These are phyloP conservation scores for Phytopythium oedochilum DNA, from an alignment of 352 stramenopile species.

Conservation along the genomic window DNA sequence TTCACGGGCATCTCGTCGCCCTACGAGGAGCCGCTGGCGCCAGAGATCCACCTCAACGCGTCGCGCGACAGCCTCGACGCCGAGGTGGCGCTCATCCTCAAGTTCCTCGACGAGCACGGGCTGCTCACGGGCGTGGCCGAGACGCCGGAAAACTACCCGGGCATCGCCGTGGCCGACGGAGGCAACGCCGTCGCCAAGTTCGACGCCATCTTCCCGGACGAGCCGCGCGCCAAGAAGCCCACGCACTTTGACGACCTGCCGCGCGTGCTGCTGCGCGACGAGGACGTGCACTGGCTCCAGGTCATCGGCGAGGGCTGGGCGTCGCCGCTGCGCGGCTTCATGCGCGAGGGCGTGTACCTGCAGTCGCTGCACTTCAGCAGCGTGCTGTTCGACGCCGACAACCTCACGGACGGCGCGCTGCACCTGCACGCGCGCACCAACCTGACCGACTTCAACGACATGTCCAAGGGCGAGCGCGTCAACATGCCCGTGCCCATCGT, in stretches of 20 bases:
- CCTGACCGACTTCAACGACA: slow-evolving; percentile 89
- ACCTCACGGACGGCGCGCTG: slow-evolving; percentile 86
- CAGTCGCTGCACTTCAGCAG: slow-evolving; percentile 97
- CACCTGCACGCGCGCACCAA: slow-evolving; percentile 87
- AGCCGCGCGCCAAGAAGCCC: slow-evolving; percentile 14
- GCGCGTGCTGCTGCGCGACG: slow-evolving; percentile 94
- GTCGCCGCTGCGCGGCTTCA: slow-evolving; percentile 94
- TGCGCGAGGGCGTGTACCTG: slow-evolving; percentile 95
- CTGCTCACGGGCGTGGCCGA: slow-evolving; percentile 56
- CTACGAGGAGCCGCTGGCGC: slow-evolving; percentile 93
- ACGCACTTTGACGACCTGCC: slow-evolving; percentile 57
- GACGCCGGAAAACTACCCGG: slow-evolving; percentile 56
- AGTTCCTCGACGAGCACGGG: slow-evolving; percentile 51
- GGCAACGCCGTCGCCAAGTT: slow-evolving; percentile 73
- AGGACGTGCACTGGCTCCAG: slow-evolving; percentile 98
- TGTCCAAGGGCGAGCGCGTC: slow-evolving; percentile 86
- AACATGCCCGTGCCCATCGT: slow-evolving; percentile 98
- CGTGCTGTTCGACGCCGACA: slow-evolving; percentile 95
- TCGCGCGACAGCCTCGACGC: slow-evolving; percentile 93
- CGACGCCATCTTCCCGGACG: slow-evolving; percentile 46
- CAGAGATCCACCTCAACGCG: slow-evolving; percentile 95
- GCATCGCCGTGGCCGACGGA: slow-evolving; percentile 85
- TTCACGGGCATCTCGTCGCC: slow-evolving; percentile 99
- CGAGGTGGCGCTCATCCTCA: slow-evolving; percentile 60
- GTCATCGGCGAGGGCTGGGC: slow-evolving; percentile 97